phyloP scores from a whole-genome alignment of 768 basidiomycete species.

The Mycena rebaudengoi region DNA sequence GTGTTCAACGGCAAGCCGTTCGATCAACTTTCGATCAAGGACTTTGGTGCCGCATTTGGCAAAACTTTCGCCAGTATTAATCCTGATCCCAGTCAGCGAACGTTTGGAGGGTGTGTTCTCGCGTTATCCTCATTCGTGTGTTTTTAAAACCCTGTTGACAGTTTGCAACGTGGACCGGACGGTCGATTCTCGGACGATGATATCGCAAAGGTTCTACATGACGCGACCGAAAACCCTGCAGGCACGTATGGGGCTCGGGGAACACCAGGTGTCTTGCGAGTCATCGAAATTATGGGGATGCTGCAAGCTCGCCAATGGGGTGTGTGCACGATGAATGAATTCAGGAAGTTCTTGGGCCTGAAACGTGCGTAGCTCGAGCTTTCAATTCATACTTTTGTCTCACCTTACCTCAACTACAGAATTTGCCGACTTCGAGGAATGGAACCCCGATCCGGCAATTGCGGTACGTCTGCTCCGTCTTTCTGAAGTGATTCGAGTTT shows the following conservation, averaged over 20 bases:
- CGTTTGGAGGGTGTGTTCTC: slow-evolving; percentile 56
- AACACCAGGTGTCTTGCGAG: slow-evolving; percentile 53
- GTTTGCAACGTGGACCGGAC: slow-evolving; percentile 53
- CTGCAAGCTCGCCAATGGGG: slow-evolving; percentile 64
- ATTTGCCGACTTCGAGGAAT: slow-evolving; percentile 60
- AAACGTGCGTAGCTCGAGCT: too few species aligned
- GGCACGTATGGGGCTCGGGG: slow-evolving; percentile 58
- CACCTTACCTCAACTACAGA: too few species aligned
- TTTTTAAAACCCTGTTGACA: slow-evolving; percentile 27
- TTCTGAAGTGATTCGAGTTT: neutral
- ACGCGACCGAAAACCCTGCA: slow-evolving; percentile 55
- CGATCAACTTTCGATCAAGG: slow-evolving; percentile 38
- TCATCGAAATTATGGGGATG: slow-evolving; percentile 67
- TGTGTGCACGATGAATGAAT: slow-evolving; percentile 65
- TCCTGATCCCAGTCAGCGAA: slow-evolving; percentile 45
- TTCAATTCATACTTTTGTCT: too few species aligned
- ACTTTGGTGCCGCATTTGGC: slow-evolving; percentile 30
- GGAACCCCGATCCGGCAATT: slow-evolving; percentile 58
- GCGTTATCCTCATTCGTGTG: neutral
- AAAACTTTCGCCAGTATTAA: slow-evolving; percentile 27
- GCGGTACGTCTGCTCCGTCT: slow-evolving; percentile 41
- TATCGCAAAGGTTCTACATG: slow-evolving; percentile 55
- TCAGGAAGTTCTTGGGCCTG: slow-evolving; percentile 58
- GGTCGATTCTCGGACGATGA: slow-evolving; percentile 63
- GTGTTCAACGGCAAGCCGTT: slow-evolving; percentile 50